Conservation (phyloP, 352 stramenopile species). For the Pythium scleroteichum region DNA sequence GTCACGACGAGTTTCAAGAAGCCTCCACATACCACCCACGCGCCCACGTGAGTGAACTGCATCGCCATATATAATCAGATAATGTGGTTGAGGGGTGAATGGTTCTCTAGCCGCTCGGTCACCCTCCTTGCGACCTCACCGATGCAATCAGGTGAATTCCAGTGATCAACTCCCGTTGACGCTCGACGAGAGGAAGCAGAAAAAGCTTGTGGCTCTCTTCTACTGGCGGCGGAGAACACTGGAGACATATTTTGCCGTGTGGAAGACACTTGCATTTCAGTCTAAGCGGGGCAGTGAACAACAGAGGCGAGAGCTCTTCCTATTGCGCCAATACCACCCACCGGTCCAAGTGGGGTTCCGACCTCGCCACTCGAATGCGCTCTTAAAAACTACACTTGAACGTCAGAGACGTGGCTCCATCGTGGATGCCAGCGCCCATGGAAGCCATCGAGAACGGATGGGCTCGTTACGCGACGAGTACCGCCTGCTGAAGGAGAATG, state of each 20-base stretch:
- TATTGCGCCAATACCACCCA: slow-evolving; percentile 9
- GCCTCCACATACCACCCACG: not conserved
- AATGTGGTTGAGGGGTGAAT: too few species aligned
- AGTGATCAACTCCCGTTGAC: too few species aligned
- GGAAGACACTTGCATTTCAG: slow-evolving; percentile 10
- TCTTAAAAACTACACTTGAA: slow-evolving; percentile 9
- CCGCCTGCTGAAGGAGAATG: slow-evolving; percentile 16
- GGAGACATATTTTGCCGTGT: slow-evolving; percentile 21
- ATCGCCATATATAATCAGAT: too few species aligned
- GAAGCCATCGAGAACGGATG: slow-evolving; percentile 12
- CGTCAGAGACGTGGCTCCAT: slow-evolving; percentile 1
- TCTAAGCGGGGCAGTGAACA: not conserved
- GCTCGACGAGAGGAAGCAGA: slow-evolving; percentile 25
- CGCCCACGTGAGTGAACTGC: too few species aligned
- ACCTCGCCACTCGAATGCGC: not conserved
- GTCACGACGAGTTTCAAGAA: not conserved
- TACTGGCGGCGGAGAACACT: slow-evolving; percentile 25
- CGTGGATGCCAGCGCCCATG: not conserved
- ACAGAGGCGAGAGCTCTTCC: not conserved
- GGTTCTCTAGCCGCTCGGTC: not conserved
- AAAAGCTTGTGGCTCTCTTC: slow-evolving; percentile 27
- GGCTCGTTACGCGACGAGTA: slow-evolving; percentile 24
- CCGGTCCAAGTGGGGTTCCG: not conserved
- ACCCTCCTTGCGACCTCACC: not conserved
- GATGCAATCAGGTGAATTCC: too few species aligned